A percentile compares a stretch with the other conserved stretches of the same genome.
Conservation (phyloP, 495 filamentous ascomycete genomes). For the Penicillium roqueforti region DNA sequence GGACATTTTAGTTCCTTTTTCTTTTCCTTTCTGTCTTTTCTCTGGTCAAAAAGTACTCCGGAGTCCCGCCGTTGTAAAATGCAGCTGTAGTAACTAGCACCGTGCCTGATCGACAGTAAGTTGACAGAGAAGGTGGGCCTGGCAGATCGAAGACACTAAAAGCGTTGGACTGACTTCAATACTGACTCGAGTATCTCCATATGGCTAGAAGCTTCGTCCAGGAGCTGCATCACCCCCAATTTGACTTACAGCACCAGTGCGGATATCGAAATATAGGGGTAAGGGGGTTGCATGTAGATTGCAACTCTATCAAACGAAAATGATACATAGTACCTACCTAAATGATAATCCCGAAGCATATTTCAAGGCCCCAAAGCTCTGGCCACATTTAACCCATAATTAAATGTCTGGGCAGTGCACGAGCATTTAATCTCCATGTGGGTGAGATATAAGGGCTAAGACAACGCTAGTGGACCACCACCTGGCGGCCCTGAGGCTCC, state of each 20-base stretch:
- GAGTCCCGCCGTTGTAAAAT: neutral
- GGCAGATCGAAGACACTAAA: conserved; percentile 6
- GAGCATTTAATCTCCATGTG: conserved; percentile 17
- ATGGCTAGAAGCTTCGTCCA: conserved; percentile 1
- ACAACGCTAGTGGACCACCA: conserved; percentile 4
- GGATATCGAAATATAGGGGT: neutral
- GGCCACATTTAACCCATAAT: neutral
- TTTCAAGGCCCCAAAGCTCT: neutral
- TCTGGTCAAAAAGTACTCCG: neutral
- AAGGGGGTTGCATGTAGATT: neutral
- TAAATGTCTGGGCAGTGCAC: conserved; percentile 4
- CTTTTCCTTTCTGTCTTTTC: neutral
- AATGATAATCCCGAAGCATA: neutral
- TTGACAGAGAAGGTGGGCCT: conserved; percentile 21
- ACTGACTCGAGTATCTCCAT: conserved; percentile 5
- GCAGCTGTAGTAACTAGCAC: neutral
- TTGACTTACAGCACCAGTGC: neutral
- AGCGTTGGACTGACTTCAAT: conserved; percentile 12
- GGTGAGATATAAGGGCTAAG: conserved; percentile 18
- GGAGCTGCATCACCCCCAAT: neutral
- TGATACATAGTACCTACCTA: no score
- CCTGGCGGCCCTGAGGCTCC: neutral
- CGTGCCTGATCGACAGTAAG: conserved; percentile 27
- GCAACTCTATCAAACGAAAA: neutral
- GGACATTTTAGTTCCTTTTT: no score